These are phyloP conservation scores for Brassica rapa DNA, from an alignment of 345 rosid species.

Conservation along the genomic window DNA sequence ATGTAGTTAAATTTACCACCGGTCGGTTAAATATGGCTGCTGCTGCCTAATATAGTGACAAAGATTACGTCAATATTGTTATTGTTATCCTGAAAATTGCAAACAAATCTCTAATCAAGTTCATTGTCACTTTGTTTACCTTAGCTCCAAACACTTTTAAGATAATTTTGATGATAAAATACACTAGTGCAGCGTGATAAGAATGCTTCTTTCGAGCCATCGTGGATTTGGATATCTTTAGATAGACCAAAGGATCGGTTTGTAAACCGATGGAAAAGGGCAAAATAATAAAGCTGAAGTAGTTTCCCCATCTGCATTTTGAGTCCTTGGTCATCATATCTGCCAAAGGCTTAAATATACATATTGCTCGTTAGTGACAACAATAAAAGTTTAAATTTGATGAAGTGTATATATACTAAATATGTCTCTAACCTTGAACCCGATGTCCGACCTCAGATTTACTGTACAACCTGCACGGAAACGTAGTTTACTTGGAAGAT, in stretches of 20 bases:
- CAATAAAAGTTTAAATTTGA: background rate
- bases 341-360: conserved; percentile 45
- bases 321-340: conserved; percentile 54
- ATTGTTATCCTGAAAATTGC: background rate
- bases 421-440: conserved; percentile 50
- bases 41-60: conserved; percentile 35
- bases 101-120: background rate
- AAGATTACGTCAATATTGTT: background rate
- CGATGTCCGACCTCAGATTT: conserved; percentile 53
- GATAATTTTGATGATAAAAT: conserved; percentile 8
- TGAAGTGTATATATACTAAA: background rate
- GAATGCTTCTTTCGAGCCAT: conserved; percentile 59
- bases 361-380: background rate
- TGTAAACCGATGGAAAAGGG: conserved; percentile 49
- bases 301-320: conserved; percentile 58
- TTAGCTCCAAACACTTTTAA: conserved; percentile 43
- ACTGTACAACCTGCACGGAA: conserved; percentile 50
- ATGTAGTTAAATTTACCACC: conserved; percentile 45
- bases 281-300: conserved; percentile 50
- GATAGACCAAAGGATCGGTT: conserved; percentile 52
- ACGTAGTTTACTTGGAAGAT: conserved; percentile 43
- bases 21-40: conserved; percentile 40
- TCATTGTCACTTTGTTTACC: conserved; percentile 32
- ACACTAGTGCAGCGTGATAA: conserved; percentile 43
- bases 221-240: conserved; percentile 47